Conservation (phyloP, 2,329 filamentous ascomycete species). For the Aspergillus spinulosporus region DNA sequence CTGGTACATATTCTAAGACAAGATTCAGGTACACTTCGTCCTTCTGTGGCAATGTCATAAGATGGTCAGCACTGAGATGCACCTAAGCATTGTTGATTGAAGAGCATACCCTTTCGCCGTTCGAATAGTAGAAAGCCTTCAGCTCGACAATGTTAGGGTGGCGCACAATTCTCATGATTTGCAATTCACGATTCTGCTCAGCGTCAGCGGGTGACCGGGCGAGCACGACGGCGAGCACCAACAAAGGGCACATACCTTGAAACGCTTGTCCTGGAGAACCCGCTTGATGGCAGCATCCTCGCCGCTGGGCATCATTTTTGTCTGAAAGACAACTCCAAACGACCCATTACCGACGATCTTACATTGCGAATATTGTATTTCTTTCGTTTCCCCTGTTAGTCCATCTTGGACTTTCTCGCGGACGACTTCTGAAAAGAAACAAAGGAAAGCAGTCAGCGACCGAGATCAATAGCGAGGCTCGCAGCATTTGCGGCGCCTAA, state of each 20-base stretch:
- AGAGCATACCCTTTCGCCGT: slow-evolving; percentile 82
- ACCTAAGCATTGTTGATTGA: background rate
- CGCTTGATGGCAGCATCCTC: slow-evolving; percentile 99
- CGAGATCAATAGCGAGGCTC: slow-evolving; percentile 12
- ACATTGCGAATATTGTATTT: slow-evolving; percentile 98
- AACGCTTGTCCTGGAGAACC: slow-evolving; percentile 97
- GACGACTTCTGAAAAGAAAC: slow-evolving; percentile 72
- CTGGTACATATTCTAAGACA: slow-evolving; percentile 95
- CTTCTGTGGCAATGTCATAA: slow-evolving; percentile 59
- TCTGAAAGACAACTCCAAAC: slow-evolving; percentile 98
- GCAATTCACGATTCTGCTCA: slow-evolving; percentile 88
- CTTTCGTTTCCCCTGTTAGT: slow-evolving; percentile 90
- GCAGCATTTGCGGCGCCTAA: slow-evolving; percentile 23
- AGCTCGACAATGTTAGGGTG: slow-evolving; percentile 99
- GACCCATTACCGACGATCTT: slow-evolving; percentile 99
- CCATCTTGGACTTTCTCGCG: slow-evolving; percentile 99
- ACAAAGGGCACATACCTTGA: slow-evolving; percentile 69
- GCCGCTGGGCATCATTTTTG: slow-evolving; percentile 94
- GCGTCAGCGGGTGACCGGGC: slow-evolving; percentile 31
- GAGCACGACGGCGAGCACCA: background rate
- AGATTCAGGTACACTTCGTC: slow-evolving; percentile 99
- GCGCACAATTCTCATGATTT: slow-evolving; percentile 99
- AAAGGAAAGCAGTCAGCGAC: slow-evolving; percentile 21
- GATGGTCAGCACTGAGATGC: slow-evolving; percentile 12
- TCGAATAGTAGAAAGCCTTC: slow-evolving; percentile 99